Conservation (phyloP, 208 protist genomes). For the Angomonas ambiguus region DNA sequence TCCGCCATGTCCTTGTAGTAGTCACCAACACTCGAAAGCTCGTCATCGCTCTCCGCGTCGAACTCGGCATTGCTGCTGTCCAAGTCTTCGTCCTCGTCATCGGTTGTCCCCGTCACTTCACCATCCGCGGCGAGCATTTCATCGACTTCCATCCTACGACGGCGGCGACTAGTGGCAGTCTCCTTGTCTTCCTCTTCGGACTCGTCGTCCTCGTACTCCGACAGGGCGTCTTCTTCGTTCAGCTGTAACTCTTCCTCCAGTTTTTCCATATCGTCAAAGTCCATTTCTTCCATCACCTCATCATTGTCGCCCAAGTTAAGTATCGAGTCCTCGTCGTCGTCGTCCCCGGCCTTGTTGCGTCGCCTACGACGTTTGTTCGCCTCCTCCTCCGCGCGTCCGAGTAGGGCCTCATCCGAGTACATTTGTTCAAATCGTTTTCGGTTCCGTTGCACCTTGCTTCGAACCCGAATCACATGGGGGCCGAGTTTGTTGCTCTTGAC, state of each 20-base stretch:
- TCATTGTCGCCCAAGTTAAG: constrained; percentile 20
- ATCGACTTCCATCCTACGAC: neutral
- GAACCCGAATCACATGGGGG: constrained; percentile 42
- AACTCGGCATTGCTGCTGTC: constrained; percentile 1
- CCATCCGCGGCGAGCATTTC: neutral
- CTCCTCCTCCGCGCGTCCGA: constrained; percentile 23
- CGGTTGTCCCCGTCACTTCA: constrained; percentile 3
- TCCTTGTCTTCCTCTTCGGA: constrained; percentile 7
- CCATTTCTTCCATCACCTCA: constrained; percentile 25
- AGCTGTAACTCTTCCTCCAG: constrained; percentile 17
- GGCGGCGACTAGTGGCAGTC: neutral
- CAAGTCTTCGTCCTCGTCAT: constrained; percentile 20
- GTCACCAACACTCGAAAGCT: neutral
- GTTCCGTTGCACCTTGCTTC: constrained; percentile 29
- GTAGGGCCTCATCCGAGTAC: constrained; percentile 26
- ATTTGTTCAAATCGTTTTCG: constrained; percentile 21
- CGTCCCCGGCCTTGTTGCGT: constrained; percentile 18
- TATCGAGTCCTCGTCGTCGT: constrained; percentile 22
- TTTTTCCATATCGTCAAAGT: constrained; percentile 37
- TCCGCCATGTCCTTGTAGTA: constrained; percentile 21
- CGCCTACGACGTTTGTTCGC: constrained; percentile 6
- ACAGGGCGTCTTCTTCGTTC: neutral
- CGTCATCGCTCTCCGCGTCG: constrained; percentile 14
- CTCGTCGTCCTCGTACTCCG: constrained; percentile 16
- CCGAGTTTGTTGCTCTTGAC: constrained; percentile 39